Evolutionary conservation across 2,329 filamentous ascomycete species (phyloP).

Genomic region (Pseudocercospora macadamiae): DNA sequence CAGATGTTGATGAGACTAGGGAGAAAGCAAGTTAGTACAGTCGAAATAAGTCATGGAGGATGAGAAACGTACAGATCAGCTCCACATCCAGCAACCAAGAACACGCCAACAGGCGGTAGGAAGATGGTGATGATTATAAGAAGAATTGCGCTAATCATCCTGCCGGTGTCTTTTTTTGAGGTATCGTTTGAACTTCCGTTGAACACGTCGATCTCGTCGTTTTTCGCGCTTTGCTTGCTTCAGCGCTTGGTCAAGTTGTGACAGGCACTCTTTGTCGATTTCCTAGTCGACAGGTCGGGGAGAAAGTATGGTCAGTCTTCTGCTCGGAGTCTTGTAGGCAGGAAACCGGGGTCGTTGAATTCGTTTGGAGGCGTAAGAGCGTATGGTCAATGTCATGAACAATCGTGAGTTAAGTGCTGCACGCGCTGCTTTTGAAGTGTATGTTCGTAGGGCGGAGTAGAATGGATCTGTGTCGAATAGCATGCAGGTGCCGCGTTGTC

Average conservation of each 20-base stretch:
- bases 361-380: background rate
- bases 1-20: conserved; percentile 48
- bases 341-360: too few relatives aligned
- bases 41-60: conserved; percentile 22
- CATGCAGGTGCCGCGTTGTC: background rate
- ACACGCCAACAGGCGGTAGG: conserved; percentile 54
- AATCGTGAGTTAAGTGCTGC: too few relatives aligned
- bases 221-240: background rate
- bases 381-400: too few relatives aligned
- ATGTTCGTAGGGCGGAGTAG: background rate
- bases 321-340: background rate
- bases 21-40: background rate
- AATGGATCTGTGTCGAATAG: background rate
- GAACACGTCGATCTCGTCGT: background rate
- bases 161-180: background rate
- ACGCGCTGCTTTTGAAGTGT: background rate
- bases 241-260: background rate
- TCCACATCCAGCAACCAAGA: conserved; percentile 53
- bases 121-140: conserved; percentile 52
- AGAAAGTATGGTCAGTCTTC: background rate
- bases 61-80: conserved; percentile 40
- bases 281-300: conserved; percentile 1
- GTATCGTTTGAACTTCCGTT: background rate
- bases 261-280: background rate
- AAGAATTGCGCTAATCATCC: conserved; percentile 40